A percentile compares a stretch with the other conserved stretches of the same genome.
These are phyloP conservation scores for Adansonia gregorii DNA, from an alignment of 441 rosid species.

Conservation along the genomic window DNA sequence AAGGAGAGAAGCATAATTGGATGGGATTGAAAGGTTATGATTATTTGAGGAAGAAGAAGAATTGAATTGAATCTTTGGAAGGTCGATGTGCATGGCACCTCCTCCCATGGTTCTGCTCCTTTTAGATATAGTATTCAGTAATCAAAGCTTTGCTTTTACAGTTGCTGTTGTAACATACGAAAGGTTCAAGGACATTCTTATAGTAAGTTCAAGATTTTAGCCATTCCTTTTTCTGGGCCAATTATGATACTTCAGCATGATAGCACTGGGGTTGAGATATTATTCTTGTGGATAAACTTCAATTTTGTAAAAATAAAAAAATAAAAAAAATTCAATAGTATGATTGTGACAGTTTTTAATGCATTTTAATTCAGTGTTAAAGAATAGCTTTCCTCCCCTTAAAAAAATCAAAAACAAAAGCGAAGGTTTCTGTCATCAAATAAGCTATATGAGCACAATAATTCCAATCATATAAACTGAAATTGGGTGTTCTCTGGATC, in stretches of 20 bases:
- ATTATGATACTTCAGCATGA: not conserved
- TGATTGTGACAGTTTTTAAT: not conserved
- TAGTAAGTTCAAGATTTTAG: not conserved
- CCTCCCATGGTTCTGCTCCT: conserved; percentile 40
- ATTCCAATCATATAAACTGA: not conserved
- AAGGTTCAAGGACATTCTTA: not conserved
- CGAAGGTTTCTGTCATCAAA: not conserved
- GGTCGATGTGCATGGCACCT: conserved; percentile 32
- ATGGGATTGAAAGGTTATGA: conserved; percentile 16
- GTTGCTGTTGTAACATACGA: not conserved
- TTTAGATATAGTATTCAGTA: not conserved
- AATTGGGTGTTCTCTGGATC: not conserved
- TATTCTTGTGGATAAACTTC: not conserved
- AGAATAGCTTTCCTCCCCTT: too few species aligned
- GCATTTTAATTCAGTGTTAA: not conserved
- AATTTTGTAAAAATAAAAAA: not conserved
- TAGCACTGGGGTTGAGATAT: not conserved
- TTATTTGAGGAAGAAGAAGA: conserved; percentile 26
- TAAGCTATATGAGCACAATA: not conserved
- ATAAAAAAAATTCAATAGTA: not conserved
- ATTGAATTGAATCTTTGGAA: conserved; percentile 26
- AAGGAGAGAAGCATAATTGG: conserved; percentile 21
- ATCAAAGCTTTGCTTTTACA: not conserved
- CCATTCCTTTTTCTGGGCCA: not conserved
- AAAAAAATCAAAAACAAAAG: not conserved